Evolutionary conservation across 495 filamentous ascomycete genomes (phyloP).

Genomic region (Penicillium diatomitis): DNA sequence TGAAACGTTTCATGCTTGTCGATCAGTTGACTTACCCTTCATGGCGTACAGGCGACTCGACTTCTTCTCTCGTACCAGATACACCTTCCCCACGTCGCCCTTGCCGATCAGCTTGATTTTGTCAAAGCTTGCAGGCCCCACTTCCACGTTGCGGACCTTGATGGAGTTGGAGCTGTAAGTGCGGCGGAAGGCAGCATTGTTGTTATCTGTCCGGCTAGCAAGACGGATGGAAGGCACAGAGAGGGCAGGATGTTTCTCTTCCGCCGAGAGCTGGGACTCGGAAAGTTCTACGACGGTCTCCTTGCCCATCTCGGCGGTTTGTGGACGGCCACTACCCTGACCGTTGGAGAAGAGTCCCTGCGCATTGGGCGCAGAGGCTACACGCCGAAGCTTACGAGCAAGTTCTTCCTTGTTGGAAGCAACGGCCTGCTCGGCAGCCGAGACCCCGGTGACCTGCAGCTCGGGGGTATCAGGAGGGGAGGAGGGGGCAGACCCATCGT

Average conservation of each 20-base stretch:
- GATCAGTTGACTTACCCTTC: slow-evolving; percentile 63
- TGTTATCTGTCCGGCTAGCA: slow-evolving; percentile 38
- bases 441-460: slow-evolving; percentile 62
- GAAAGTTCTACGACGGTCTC: slow-evolving; percentile 56
- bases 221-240: slow-evolving; percentile 31
- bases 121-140: slow-evolving; percentile 91
- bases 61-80: slow-evolving; percentile 96
- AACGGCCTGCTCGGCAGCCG: slow-evolving; percentile 65
- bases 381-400: slow-evolving; percentile 81
- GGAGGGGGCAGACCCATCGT: slow-evolving; percentile 88
- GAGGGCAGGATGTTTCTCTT: slow-evolving; percentile 33
- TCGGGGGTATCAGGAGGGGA: slow-evolving; percentile 90
- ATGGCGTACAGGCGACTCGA: slow-evolving; percentile 90
- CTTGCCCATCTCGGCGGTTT: slow-evolving; percentile 72
- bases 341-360: slow-evolving; percentile 76
- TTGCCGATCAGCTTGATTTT: slow-evolving; percentile 99
- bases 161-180: slow-evolving; percentile 99
- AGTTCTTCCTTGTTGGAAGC: slow-evolving; percentile 85
- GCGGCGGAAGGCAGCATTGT: slow-evolving; percentile 71
- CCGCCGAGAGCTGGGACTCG: slow-evolving; percentile 43
- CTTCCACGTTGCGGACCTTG: slow-evolving; percentile 94
- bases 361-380: slow-evolving; percentile 93
- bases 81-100: slow-evolving; percentile 97
- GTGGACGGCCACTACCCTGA: slow-evolving; percentile 59
- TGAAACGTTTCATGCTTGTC: background rate